These are phyloP conservation scores for Ruellia speciosa DNA, from an alignment of 305 asterid genomes.

Conservation along the genomic window DNA sequence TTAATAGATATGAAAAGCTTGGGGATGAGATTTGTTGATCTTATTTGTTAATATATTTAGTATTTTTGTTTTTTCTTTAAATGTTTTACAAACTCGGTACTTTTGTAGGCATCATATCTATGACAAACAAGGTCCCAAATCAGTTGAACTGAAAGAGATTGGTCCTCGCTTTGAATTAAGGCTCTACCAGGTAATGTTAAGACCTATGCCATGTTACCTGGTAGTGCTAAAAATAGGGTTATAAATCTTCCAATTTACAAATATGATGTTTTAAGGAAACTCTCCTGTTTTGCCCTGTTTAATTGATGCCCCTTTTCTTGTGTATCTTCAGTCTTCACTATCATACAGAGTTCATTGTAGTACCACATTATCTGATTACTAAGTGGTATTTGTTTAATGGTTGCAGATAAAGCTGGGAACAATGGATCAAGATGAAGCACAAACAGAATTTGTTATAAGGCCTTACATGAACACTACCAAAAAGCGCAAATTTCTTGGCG, in stretches of 20 bases:
- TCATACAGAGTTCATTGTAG: no score
- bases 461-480: constrained; percentile 80
- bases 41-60: not conserved
- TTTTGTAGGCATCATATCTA: constrained; percentile 72
- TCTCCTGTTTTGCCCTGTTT: no score
- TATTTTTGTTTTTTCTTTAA: not conserved
- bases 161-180: constrained; percentile 91
- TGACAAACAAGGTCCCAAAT: constrained; percentile 78
- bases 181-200: constrained; percentile 54
- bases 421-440: constrained; percentile 85
- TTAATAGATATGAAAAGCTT: no score
- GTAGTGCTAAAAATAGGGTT: no score
- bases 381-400: not conserved
- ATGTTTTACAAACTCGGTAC: no score
- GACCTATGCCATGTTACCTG: no score
- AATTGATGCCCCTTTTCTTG: no score
- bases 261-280: no score
- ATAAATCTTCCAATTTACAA: no score
- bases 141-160: constrained; percentile 75
- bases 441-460: constrained; percentile 56
- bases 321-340: no score
- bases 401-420: constrained; percentile 70
- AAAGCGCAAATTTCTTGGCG: constrained; percentile 59
- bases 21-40: no score
- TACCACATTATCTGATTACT: no score